Evolutionary conservation across 306 rosid genomes (phyloP).

Genomic region (Malus sylvestris): DNA sequence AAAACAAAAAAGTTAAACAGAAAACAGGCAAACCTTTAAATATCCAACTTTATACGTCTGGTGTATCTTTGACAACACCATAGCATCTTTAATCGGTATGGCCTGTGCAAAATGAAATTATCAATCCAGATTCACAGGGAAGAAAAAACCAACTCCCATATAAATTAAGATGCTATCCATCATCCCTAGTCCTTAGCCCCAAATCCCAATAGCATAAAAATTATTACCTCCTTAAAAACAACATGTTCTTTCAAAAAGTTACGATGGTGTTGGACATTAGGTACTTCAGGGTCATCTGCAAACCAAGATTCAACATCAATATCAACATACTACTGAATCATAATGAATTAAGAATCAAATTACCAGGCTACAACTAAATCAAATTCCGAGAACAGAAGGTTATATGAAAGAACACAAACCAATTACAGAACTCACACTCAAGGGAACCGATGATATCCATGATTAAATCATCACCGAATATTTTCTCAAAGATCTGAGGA

Average conservation of each 20-base stretch:
- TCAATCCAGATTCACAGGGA: neutral
- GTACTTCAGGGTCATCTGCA: constrained; percentile 87
- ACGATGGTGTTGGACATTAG: constrained; percentile 64
- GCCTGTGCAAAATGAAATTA: constrained; percentile 47
- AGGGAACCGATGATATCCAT: constrained; percentile 85
- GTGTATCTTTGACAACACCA: constrained; percentile 84
- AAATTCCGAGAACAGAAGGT: neutral
- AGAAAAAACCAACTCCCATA: neutral
- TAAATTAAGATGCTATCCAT: constrained; percentile 1
- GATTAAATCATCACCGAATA: constrained; percentile 72
- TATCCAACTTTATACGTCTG: constrained; percentile 94
- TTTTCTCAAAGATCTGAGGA: constrained; percentile 74
- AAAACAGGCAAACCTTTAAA: constrained; percentile 59
- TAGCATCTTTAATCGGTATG: constrained; percentile 73
- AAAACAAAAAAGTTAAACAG: constrained; percentile 1
- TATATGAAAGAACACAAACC: constrained; percentile 1
- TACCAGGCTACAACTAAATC: neutral
- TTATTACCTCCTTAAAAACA: constrained; percentile 83
- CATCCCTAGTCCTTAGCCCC: neutral
- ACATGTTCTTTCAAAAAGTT: constrained; percentile 78
- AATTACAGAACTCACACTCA: constrained; percentile 64
- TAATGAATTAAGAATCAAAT: constrained; percentile 8
- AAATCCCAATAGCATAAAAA: constrained; percentile 4
- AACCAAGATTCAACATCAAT: constrained; percentile 14
- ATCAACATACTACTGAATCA: constrained; percentile 1